These are phyloP conservation scores for Rhododendron henanense DNA, from an alignment of 148 eudicot species.

Conservation along the genomic window DNA sequence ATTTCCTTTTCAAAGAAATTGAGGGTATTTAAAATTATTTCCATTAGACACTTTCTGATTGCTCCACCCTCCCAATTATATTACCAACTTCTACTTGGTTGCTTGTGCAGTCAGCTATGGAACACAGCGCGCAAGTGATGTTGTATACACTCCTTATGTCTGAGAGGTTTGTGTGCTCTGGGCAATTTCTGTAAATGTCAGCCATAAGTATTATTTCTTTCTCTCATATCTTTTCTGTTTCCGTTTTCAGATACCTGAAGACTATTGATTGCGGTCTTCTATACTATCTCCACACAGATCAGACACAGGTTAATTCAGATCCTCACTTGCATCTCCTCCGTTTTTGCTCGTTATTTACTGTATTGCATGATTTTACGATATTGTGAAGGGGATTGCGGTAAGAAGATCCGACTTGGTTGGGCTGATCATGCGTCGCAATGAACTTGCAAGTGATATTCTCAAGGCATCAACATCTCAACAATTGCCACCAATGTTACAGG, in stretches of 20 bases:
- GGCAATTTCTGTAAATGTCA: not conserved
- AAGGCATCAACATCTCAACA: constrained; percentile 72
- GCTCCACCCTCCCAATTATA: not conserved
- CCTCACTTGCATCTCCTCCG: not conserved
- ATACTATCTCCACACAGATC: constrained; percentile 88
- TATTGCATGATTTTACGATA: constrained; percentile 11
- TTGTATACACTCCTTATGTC: constrained; percentile 95
- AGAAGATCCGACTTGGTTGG: constrained; percentile 86
- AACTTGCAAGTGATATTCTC: constrained; percentile 79
- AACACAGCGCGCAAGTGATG: constrained; percentile 95
- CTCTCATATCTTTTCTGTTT: constrained; percentile 5
- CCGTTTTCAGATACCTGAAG: constrained; percentile 54
- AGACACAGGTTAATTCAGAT: constrained; percentile 59
- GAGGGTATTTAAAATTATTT: not conserved
- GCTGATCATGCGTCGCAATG: constrained; percentile 96
- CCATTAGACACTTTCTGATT: not conserved
- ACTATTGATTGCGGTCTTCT: constrained; percentile 76
- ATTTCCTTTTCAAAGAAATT: not conserved
- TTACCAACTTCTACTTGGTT: constrained; percentile 12
- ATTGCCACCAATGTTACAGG: constrained; percentile 92
- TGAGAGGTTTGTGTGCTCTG: constrained; percentile 54
- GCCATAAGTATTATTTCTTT: not conserved
- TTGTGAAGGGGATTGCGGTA: constrained; percentile 57
- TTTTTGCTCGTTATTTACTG: not conserved
- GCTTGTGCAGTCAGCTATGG: constrained; percentile 67